Evolutionary conservation across 768 basidiomycete species (phyloP).

Genomic region (Kwoniella dendrophila): DNA sequence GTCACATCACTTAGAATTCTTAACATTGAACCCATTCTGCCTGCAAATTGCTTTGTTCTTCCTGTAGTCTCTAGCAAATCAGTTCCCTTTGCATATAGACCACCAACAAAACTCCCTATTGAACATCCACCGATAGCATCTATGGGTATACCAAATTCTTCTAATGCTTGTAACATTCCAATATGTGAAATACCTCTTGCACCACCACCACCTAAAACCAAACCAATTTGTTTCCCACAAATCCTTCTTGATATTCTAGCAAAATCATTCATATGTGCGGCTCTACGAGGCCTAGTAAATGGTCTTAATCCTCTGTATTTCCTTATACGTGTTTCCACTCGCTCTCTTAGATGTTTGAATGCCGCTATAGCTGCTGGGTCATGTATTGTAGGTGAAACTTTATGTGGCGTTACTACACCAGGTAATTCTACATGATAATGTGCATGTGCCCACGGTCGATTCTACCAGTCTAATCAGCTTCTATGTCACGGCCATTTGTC

Average conservation of each 20-base stretch:
- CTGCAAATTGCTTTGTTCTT: conserved; percentile 85
- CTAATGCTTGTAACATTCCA: conserved; percentile 87
- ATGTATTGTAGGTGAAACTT: conserved; percentile 62
- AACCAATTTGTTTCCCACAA: conserved; percentile 88
- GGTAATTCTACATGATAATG: conserved; percentile 85
- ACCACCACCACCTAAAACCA: conserved; percentile 97
- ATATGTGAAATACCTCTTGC: conserved; percentile 83
- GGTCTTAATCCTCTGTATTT: conserved; percentile 73
- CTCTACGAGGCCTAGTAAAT: conserved; percentile 70
- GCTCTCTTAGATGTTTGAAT: conserved; percentile 87
- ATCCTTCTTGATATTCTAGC: conserved; percentile 84
- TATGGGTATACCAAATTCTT: conserved; percentile 88
- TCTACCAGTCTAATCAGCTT: conserved; percentile 60
- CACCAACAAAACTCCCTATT: conserved; percentile 90
- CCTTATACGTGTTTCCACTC: conserved; percentile 83
- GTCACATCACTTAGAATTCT: conserved; percentile 90
- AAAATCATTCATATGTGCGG: conserved; percentile 87
- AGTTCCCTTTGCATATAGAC: conserved; percentile 90
- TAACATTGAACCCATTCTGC: conserved; percentile 90
- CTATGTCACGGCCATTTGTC: conserved; percentile 19
- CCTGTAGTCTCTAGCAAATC: conserved; percentile 83
- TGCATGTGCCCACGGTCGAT: conserved; percentile 92
- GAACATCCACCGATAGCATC: conserved; percentile 81
- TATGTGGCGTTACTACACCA: conserved; percentile 58
- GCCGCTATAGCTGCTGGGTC: conserved; percentile 87